Base-by-base conservation (phyloP, 2,329 filamentous ascomycete genomes). In the Botrytis elliptica region DNA sequence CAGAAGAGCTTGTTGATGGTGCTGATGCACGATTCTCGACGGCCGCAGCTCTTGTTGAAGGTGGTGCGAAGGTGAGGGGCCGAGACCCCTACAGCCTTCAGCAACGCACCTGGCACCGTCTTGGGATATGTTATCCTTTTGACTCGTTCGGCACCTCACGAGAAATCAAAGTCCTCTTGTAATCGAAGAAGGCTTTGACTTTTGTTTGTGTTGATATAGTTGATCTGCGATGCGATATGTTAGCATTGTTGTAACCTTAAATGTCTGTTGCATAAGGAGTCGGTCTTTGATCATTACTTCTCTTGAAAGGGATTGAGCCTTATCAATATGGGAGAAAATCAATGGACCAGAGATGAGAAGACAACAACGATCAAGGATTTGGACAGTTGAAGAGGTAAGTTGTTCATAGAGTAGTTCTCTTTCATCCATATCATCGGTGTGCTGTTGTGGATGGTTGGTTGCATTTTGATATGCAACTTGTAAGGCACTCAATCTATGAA, bases 21-120 rank as follows among this genome's bases (percentile, higher is more conserved):
- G 85, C 77, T 92, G 91, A 79, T 93, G 89, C 80, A 92, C 90
- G 80, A 91, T 88, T 84, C 91, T 92, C 80, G 90, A 88, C 76
- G 92, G 89, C 82, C 92, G 89, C 79, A 90, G 88, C 82, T 92
- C 90, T 78, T 92, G 91, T n/a, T 66, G 63, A 78, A 91, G 87
- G 81, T 92, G 86, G 79, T 86, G 85, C 76, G 85, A 85, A 80
- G 85, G 89, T 84, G 90, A 88, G 84, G 91, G 25, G 40, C 20
- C 38, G 14, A 44, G 4, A 29, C 16, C 14, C 38, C n/a, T 64
- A 64, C 60, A 64, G 38, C 38, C 60, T 64, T 64, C 25, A 44
- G 60, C 38, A 29, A 64, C 38, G n/a, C 33, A 25, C 33, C 22
- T 12, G 59, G 33, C 20, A 9, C n/a, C 16, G 9, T 33, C n/a